phyloP scores from a whole-genome alignment of 352 stramenopile genomes.

The Phytophthora citrophthora region DNA sequence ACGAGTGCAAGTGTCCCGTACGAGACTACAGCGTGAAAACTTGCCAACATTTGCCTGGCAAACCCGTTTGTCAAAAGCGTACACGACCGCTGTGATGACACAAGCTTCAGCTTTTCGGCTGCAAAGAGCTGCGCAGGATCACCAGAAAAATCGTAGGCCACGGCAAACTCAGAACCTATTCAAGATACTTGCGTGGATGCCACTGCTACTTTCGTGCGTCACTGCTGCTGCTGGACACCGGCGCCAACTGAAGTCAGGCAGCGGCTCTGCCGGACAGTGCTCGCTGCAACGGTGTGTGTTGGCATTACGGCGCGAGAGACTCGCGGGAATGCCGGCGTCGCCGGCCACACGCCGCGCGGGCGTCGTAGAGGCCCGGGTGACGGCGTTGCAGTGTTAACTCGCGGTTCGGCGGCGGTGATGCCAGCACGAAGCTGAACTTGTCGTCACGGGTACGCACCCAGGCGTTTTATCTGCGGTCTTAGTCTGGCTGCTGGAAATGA shows the following conservation, averaged over 20 bases:
- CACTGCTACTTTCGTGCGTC: conserved; percentile 6
- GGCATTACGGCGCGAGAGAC: conserved; percentile 7
- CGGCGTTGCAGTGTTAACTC: conserved; percentile 22
- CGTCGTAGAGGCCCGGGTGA: conserved; percentile 11
- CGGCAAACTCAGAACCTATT: conserved; percentile 25
- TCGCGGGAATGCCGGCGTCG: background rate
- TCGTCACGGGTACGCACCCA: conserved; percentile 33
- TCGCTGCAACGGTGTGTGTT: conserved; percentile 1
- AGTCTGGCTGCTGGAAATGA: conserved; percentile 22
- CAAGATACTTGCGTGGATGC: conserved; percentile 15
- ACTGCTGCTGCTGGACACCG: conserved; percentile 6
- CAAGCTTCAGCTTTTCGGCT: conserved; percentile 6
- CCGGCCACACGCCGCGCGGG: conserved; percentile 1
- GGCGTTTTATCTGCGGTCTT: conserved; percentile 18
- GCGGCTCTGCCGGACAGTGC: background rate
- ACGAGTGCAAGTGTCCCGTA: background rate
- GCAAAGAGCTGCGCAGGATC: conserved; percentile 17
- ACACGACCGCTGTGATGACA: conserved; percentile 4
- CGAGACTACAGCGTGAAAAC: conserved; percentile 1
- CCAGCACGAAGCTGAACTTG: conserved; percentile 30
- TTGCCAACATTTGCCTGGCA: conserved; percentile 17
- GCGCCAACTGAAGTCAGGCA: conserved; percentile 17
- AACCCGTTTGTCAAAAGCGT: background rate
- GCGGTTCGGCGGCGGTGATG: conserved; percentile 3
- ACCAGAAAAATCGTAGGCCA: conserved; percentile 25